Evolutionary conservation across 257 asterid species (phyloP), one percentile per base, ranked within the genome.

Genomic region (Leptodermis oblonga): DNA sequence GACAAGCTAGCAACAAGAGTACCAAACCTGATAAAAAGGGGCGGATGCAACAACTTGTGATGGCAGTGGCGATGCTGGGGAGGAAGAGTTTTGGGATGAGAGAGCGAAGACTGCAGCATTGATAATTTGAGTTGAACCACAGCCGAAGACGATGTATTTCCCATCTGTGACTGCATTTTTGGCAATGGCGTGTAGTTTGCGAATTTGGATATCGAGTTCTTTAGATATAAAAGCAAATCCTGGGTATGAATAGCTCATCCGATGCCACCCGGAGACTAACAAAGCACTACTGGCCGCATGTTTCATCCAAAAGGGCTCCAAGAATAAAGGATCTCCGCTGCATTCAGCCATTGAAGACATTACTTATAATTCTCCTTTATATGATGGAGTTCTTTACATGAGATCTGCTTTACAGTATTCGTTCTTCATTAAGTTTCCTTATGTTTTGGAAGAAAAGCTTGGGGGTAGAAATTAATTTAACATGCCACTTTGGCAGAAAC

Each of bases 241-340:
- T 4, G 64, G 5, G 26, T 74, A 90, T 0, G 0, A 0, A 63
- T 90, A 88, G 70, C 96, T 82, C 97, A 91, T 88, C 71, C 97
- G 74, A 69, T 88, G 97, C 96, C 97, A 90, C 6, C 96, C 97
- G 42, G 92, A 31, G 4, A 88, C 42, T 2, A 88, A 11, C 3
- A 87, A 72, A 34, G 92, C 95, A 71, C 95, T 84, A 33, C 69
- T 76, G 3, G 77, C 75, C 48, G 90, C 92, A 49, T 74, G 63
- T 77, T 68, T 51, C 74, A 68, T 46, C 80, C 80, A 81, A 18
- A 68, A 78, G 1, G 82, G 74, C 75, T 81, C 85, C 70, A 81
- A 45, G 31, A 71, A 75, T 28, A 74, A 12, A n/a, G 85, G 81
- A 46, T 81, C 73, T 10, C 80, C 85, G 52, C 85, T 81, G 74